A percentile compares a stretch with the other conserved stretches of the same genome.
Evolutionary conservation across 768 basidiomycete genomes (phyloP).

Genomic region (Russula virescens): DNA sequence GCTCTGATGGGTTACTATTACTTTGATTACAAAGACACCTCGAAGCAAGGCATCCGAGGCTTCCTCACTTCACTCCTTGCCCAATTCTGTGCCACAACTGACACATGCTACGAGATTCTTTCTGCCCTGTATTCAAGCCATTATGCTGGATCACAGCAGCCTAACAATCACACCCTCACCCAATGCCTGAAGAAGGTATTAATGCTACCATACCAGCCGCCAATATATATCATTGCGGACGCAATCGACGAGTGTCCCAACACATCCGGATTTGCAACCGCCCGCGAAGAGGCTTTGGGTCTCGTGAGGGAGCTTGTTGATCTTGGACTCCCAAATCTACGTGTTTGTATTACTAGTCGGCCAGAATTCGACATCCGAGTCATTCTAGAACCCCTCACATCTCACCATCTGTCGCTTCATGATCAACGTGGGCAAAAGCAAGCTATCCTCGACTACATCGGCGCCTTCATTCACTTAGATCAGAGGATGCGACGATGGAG

Average conservation of each 20-base stretch:
- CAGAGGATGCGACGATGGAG: background rate
- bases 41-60: conserved; percentile 1
- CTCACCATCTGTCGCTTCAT: background rate
- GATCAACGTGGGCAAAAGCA: too few species aligned
- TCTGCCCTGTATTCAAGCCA: background rate
- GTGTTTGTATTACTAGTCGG: background rate
- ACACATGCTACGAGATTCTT: background rate
- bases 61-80: background rate
- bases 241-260: background rate
- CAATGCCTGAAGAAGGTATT: background rate
- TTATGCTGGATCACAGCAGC: background rate
- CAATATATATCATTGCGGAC: background rate
- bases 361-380: background rate
- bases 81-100: background rate
- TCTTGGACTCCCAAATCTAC: background rate
- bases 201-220: background rate
- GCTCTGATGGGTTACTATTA: too few species aligned
- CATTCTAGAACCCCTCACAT: background rate
- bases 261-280: background rate
- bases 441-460: background rate
- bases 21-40: background rate
- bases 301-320: background rate
- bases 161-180: background rate
- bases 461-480: background rate
- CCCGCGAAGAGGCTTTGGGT: background rate